Percentiles rank a stretch among this genome's conserved stretches.
Evolutionary conservation across 495 filamentous ascomycete species (phyloP).

Genomic region (Penicillium coffeae): DNA sequence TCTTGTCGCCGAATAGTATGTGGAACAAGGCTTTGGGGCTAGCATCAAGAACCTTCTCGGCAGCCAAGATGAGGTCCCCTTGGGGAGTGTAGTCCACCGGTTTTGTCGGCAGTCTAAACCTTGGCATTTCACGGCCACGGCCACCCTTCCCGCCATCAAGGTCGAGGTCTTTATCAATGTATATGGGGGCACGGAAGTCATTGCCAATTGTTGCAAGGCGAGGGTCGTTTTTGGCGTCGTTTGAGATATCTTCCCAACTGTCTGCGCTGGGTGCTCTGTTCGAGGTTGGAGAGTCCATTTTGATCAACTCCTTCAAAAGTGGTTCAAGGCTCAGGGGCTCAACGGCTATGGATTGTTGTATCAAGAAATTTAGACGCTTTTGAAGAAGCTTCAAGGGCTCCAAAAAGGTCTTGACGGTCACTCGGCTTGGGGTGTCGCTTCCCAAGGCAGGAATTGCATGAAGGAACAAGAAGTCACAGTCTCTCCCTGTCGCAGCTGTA

Average conservation of each 20-base stretch:
- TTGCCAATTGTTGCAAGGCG: slow-evolving; percentile 30
- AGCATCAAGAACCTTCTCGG: slow-evolving; percentile 78
- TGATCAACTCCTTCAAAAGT: slow-evolving; percentile 61
- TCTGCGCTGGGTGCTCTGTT: slow-evolving; percentile 69
- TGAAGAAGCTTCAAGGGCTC: slow-evolving; percentile 82
- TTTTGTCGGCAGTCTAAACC: slow-evolving; percentile 79
- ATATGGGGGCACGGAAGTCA: slow-evolving; percentile 57
- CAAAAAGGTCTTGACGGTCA: slow-evolving; percentile 88
- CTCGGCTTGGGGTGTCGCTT: slow-evolving; percentile 59
- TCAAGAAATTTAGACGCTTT: slow-evolving; percentile 74
- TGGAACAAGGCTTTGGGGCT: slow-evolving; percentile 93
- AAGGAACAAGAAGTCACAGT: slow-evolving; percentile 90
- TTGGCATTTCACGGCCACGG: slow-evolving; percentile 55
- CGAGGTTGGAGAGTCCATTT: slow-evolving; percentile 62
- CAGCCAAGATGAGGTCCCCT: slow-evolving; percentile 64
- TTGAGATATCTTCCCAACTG: slow-evolving; percentile 89
- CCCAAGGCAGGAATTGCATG: slow-evolving; percentile 66
- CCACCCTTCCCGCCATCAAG: slow-evolving; percentile 38
- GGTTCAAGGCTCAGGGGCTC: slow-evolving; percentile 59
- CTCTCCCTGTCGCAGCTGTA: slow-evolving; percentile 80
- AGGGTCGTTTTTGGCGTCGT: slow-evolving; percentile 41
- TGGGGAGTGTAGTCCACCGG: slow-evolving; percentile 79
- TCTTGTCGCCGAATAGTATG: slow-evolving; percentile 92
- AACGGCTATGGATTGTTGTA: slow-evolving; percentile 67
- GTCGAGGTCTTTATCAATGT: slow-evolving; percentile 59